Percentiles rank a stretch among this genome's conserved stretches.
These are phyloP conservation scores for Coemansia sp. DNA, from an alignment of 192 early-diverging fungal genomes.

Conservation along the genomic window DNA sequence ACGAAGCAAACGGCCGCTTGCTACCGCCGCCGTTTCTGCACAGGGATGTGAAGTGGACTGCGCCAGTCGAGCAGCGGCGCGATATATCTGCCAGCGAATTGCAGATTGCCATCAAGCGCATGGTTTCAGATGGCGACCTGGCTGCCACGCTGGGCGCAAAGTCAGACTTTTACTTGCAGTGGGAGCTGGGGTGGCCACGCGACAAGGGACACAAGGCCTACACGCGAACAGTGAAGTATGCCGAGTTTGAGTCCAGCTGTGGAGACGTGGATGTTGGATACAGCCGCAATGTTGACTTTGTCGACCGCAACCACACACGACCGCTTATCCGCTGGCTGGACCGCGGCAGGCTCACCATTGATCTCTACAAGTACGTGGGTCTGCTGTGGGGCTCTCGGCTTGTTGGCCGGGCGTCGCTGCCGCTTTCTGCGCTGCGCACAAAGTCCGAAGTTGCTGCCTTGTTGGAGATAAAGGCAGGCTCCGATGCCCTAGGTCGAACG, in stretches of 20 bases:
- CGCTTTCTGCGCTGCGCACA: conserved; percentile 39
- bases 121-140: conserved; percentile 43
- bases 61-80: conserved; percentile 39
- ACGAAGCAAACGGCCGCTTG: conserved; percentile 24
- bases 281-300: conserved; percentile 25
- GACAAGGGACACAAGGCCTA: conserved; percentile 30
- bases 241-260: conserved; percentile 34
- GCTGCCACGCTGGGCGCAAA: conserved; percentile 34
- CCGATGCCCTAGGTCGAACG: conserved; percentile 13
- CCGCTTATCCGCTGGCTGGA: conserved; percentile 44
- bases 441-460: conserved; percentile 26
- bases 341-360: conserved; percentile 33
- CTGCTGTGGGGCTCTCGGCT: conserved; percentile 51
- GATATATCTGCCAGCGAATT: conserved; percentile 42
- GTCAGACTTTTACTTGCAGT: conserved; percentile 42
- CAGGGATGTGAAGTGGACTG: conserved; percentile 33
- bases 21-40: conserved; percentile 33
- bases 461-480: conserved; percentile 26
- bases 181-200: conserved; percentile 43
- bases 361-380: conserved; percentile 50
- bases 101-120: conserved; percentile 30
- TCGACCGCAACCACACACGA: conserved; percentile 32
- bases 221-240: conserved; percentile 31
- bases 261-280: conserved; percentile 29
- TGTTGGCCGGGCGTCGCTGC: conserved; percentile 37